Evolutionary conservation across 2,329 filamentous ascomycete species (phyloP).

Genomic region (Clonostachys rosea): DNA sequence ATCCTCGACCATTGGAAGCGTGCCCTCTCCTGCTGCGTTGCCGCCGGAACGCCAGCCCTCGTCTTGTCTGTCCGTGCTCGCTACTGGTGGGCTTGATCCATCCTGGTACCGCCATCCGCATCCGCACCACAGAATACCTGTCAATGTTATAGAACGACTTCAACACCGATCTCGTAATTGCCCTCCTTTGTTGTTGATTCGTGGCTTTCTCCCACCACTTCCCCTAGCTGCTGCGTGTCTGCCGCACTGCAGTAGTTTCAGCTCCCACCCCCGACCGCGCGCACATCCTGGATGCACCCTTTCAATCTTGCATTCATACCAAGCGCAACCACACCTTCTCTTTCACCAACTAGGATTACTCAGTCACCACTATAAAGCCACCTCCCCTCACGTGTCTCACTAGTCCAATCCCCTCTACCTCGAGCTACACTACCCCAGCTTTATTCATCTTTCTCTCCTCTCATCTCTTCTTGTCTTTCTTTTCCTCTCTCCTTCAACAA

Average conservation of each 20-base stretch:
- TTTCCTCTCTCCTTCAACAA: not conserved
- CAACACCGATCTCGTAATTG: too few relatives aligned
- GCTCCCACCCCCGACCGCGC: too few relatives aligned
- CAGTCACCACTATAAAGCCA: not conserved
- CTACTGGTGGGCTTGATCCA: too few relatives aligned
- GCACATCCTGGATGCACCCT: not conserved
- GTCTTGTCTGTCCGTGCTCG: too few relatives aligned
- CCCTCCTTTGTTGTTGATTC: too few relatives aligned
- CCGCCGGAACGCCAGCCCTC: not conserved
- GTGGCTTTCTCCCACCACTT: too few relatives aligned
- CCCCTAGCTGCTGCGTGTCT: too few relatives aligned
- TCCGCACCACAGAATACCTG: too few relatives aligned
- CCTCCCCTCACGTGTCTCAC: not conserved
- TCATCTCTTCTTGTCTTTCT: not conserved
- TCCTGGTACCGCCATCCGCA: too few relatives aligned
- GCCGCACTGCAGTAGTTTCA: too few relatives aligned
- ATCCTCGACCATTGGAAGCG: not conserved
- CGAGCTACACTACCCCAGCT: not conserved
- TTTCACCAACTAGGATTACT: not conserved
- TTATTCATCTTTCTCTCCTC: constrained; percentile 1
- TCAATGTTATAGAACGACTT: too few relatives aligned
- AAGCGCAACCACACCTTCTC: not conserved
- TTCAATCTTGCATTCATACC: not conserved
- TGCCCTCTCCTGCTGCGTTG: not conserved
- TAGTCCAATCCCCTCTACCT: not conserved